Evolutionary conservation across 805 yeast species (phyloP), one percentile per base, ranked within the genome.

Genomic region (Spathaspora arborariae): DNA sequence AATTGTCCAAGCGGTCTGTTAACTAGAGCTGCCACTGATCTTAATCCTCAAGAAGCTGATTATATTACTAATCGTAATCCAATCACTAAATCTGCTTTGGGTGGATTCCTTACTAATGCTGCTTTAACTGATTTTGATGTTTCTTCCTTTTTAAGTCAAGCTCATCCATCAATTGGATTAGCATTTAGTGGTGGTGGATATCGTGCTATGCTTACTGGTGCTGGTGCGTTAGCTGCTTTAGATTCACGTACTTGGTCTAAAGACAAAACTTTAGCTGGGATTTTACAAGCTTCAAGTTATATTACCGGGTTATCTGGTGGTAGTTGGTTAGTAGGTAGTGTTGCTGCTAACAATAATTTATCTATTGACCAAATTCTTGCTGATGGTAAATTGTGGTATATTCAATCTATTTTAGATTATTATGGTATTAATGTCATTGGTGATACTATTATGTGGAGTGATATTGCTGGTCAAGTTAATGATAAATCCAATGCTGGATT

Each of bases 161-260:
- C 39, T 11, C 54, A 76, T 30, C 45, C 88, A 13, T 57, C 53
- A 16, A 59, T 70, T 16, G 76, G 68, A 3, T 47, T 70, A 19
- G 72, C 75, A 2, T 62, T 70, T 46, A 56, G 67, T 13, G 96
- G 96, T 41, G 96, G 97, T 58, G 96, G 96, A 3, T 89, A 87
- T 63, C 76, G 97, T 50, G 95, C 96, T 30, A 87, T 89, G 91
- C 73, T 84, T 75, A 45, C 53, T 48, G 96, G 96, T 1, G 96
- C 96, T 8, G 97, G 96, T 36, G 82, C 85, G 63, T 67, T 90
- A 27, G 69, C 91, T 1, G 96, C 92, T 0, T 65, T 87, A 48
- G 97, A 89, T 63, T 81, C 81, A 57, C 70, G 96, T 55, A 82
- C 90, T 4, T 65, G 58, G 7, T 77, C 75, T 46, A 70, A 80